Evolutionary conservation across 1,284 basidiomycete genomes (phyloP), one percentile per base, ranked within the genome.

Genomic region (Uromyces viciae-fabae): DNA sequence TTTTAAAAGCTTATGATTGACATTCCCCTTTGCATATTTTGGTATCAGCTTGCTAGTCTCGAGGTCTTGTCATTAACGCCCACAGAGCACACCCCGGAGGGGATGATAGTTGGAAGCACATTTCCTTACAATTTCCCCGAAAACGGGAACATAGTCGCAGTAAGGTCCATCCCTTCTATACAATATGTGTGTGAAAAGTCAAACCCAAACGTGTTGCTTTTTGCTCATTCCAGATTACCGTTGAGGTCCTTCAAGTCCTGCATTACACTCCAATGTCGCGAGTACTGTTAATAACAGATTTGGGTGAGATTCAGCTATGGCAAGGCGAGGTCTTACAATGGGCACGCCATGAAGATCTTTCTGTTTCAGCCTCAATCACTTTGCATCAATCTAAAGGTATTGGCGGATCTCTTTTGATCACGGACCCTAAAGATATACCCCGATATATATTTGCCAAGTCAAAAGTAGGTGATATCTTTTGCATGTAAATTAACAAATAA

Each of bases 311-410:
- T 40, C 79, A 81, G 58, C 58, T 81, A 17, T 81, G 79, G 79
- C 79, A 81, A 74, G 79, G 71, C 22, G 60, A 72, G 33, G 40
- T 43, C 36, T 46, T 81, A 14, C 46, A 74, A 56, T 81, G 79
- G 79, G 79, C 74, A 62, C 54, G 79, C n/a, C 60, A 75, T 68
- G 79, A 81, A 46, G 79, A 81, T 74, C 31, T 81, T 52, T 60
- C 73, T 31, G 40, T 54, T 11, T 43, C 73, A 64, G 40, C 73
- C 17, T 75, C 56, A 22, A 64, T 75, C 33, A 62, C 73, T 15
- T 64, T 75, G 25, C 73, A 75, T 28, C 73, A 75, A 33, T 64
- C 58, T 33, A 75, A 62, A 46, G 49, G 40, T 43, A 38, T 64
- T 43, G 42, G 40, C 31, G 42, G 73, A 43, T 43, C 73, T 58